Base-by-base conservation (phyloP, 176 grass and related monocot species). In the Hsuehochloa calcarea region DNA sequence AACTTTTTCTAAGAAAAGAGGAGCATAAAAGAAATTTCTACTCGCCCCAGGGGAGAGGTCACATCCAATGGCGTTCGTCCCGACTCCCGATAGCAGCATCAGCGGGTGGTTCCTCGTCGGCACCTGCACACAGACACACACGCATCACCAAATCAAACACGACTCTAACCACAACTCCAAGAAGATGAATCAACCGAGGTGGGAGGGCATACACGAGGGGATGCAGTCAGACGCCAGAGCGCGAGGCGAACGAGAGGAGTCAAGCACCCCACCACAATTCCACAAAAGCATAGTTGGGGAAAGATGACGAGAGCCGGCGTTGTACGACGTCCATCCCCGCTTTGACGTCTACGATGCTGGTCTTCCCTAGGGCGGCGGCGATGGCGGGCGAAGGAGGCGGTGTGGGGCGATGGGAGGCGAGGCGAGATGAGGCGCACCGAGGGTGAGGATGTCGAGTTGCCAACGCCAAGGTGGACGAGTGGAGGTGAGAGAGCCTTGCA, bases 21-120 rank as follows among this genome's bases (percentile, higher is more conserved):
- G 23, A 68, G 35, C 15, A 64, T 6, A 45, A 74, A 10, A 54
- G 45, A 69, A 35, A 74, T 38, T 50, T 19, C 23, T n/a, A 35
- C 91, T 96, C 47, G 91, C 91, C 89, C 87, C 87, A 7, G 89
- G 94, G 5, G 91, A 96, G 43, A 96, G 94, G 84, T 96, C 89
- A 81, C 91, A 96, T 54, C 94, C 91, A 29, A 96, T 83, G 10
- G 94, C 91, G 56, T 96, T 96, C 51, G 94, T 91, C 63, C 91
- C 91, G 9, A 96, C 94, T 56, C 94, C 94, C 23, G 91, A 93
- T 15, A 93, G 79, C 13, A 96, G 87, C 89, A 96, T 93, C 84
- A 96, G 60, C 8, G 91, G 91, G 84, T 93, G 94, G 22, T 96
- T 93, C 78, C 94, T 88, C 64, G 38, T 79, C 19, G 94, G 89